phyloP scores from a whole-genome alignment of 2,329 filamentous ascomycete species.

The Alternaria sp. region DNA sequence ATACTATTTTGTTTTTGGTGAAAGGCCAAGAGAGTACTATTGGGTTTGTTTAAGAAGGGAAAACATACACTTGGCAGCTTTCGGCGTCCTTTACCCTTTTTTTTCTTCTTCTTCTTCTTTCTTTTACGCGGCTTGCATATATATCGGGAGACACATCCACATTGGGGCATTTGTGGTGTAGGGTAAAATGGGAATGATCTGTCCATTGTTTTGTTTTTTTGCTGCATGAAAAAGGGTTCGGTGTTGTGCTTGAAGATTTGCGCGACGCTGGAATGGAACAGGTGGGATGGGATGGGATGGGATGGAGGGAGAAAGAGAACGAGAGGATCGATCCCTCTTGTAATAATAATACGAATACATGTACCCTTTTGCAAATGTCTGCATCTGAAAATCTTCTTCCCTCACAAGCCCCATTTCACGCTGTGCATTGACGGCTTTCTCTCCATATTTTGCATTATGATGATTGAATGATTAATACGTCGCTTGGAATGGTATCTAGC shows the following conservation, averaged over 20 bases:
- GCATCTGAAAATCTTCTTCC: background rate
- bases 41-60: constrained; percentile 7
- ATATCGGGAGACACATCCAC: constrained; percentile 4
- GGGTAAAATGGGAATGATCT: constrained; percentile 1
- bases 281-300: constrained; percentile 2
- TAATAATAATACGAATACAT: constrained; percentile 13
- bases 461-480: constrained; percentile 8
- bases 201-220: background rate
- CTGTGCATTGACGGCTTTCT: background rate
- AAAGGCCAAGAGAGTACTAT: background rate
- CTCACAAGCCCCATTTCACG: background rate
- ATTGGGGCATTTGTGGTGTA: constrained; percentile 3
- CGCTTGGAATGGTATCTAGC: constrained; percentile 11
- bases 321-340: constrained; percentile 7
- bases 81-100: background rate
- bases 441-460: constrained; percentile 1
- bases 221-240: constrained; percentile 4
- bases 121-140: constrained; percentile 14
- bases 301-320: background rate
- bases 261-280: background rate
- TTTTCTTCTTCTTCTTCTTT: background rate
- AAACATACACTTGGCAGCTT: constrained; percentile 12
- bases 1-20: background rate
- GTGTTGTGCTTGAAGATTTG: background rate
- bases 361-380: background rate